Percentiles rank a stretch among this genome's conserved stretches.
Evolutionary conservation across 306 rosid genomes (phyloP).

Genomic region (Quercus alba): DNA sequence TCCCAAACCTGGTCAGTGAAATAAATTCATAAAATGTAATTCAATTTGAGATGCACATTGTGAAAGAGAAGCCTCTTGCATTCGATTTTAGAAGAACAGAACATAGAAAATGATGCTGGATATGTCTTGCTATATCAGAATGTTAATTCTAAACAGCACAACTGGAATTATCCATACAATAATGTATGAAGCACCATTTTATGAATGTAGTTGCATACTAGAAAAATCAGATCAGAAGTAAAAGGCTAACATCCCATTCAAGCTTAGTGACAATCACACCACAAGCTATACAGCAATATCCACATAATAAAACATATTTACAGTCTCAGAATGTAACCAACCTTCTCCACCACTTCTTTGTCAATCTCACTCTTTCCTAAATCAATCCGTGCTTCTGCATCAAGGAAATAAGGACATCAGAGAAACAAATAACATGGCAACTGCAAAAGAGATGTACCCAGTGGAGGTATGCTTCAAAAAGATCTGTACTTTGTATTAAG

Average conservation of each 20-base stretch:
- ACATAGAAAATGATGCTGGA: background rate
- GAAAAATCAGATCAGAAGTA: background rate
- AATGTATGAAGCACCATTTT: background rate
- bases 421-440: conserved; percentile 2
- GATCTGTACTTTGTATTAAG: conserved; percentile 1
- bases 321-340: conserved; percentile 22
- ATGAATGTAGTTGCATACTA: background rate
- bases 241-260: background rate
- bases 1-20: conserved; percentile 79
- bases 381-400: conserved; percentile 68
- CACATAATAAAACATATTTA: conserved; percentile 6
- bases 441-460: conserved; percentile 12
- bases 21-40: background rate
- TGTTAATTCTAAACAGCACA: background rate
- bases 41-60: conserved; percentile 18
- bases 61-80: conserved; percentile 3
- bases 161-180: background rate
- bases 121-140: conserved; percentile 1
- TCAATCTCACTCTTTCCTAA: conserved; percentile 59
- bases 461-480: conserved; percentile 10
- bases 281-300: conserved; percentile 14
- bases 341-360: conserved; percentile 93
- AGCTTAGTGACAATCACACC: conserved; percentile 10
- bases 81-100: background rate
- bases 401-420: conserved; percentile 28